phyloP scores from a whole-genome alignment of 1,284 basidiomycete species.

The Calocybe gambosa region DNA sequence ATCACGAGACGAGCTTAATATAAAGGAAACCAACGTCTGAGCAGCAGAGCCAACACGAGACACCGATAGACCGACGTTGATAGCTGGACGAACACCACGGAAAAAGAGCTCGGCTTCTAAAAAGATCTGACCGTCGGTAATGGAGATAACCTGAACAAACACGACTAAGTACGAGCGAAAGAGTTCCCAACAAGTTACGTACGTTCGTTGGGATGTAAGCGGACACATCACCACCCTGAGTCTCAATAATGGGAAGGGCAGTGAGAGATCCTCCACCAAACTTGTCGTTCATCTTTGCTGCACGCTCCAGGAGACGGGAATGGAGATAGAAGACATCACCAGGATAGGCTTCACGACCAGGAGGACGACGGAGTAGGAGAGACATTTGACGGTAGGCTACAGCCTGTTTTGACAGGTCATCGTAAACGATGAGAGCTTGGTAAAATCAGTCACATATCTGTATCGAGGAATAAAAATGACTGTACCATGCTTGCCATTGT shows the following conservation, averaged over 20 bases:
- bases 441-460: constrained; percentile 11
- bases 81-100: constrained; percentile 98
- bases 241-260: constrained; percentile 99
- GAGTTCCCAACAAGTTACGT: constrained; percentile 23
- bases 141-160: constrained; percentile 78
- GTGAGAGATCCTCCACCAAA: constrained; percentile 98
- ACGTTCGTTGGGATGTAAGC: constrained; percentile 91
- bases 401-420: constrained; percentile 99
- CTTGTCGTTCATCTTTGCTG: constrained; percentile 99
- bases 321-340: constrained; percentile 99
- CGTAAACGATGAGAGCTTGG: constrained; percentile 94
- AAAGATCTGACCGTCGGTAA: constrained; percentile 99
- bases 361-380: constrained; percentile 97
- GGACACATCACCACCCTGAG: constrained; percentile 99
- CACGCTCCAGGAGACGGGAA: constrained; percentile 99
- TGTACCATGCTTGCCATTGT: constrained; percentile 91
- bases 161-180: constrained; percentile 8
- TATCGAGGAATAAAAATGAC: constrained; percentile 1
- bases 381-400: constrained; percentile 99
- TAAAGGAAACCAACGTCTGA: constrained; percentile 69
- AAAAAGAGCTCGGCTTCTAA: constrained; percentile 99
- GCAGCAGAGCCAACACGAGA: constrained; percentile 99
- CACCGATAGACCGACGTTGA: constrained; percentile 99
- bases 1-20: neutral
- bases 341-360: constrained; percentile 99